Evolutionary conservation across 805 yeast species (phyloP), one percentile per base, ranked within the genome.

Genomic region (Brettanomyces sp.): DNA sequence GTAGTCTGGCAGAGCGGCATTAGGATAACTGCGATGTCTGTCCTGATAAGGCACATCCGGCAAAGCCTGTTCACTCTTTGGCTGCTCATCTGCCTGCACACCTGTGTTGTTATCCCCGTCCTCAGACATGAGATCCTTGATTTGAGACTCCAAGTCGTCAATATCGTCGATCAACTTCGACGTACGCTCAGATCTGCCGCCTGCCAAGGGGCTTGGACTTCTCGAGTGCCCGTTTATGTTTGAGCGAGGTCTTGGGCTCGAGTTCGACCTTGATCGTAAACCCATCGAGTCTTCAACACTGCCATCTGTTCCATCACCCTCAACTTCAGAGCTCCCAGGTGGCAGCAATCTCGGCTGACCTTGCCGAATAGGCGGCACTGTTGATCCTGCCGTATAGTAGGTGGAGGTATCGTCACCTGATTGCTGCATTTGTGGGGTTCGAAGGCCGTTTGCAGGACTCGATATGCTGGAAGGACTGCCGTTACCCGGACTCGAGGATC

Each of bases 61-160:
- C 11, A 9, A 6, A 9, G 11, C 11, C 1, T 28, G 9, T 3
- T 28, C 11, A 28, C 32, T 28, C 11, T 9, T 28, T 28, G 7
- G 32, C 11, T 28, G 9, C 11, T 9, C 32, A 28, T 28, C 11
- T 28, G 32, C 32, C 32, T 9, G 7, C 32, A 9, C 11, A 9
- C 32, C 32, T 28, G 32, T 7, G 32, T 28, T 28, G 13, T 35
- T 8, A 6, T 3, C 37, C 8, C 22, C 37, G 13, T 39, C 34
- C 25, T 13, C 22, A n/a, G 34, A 24, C 48, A 62, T 40, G 12
- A 59, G 52, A 22, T 52, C 58, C 52, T 50, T 50, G 24, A 62
- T 43, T 37, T 60, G 55, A 3, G 51, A 47, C 44, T 62, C 64
- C 13, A 62, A 44, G 36, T 56, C 49, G 39, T 59, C 65, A 36